Evolutionary conservation across 306 rosid genomes (phyloP).

Genomic region (Rosa persica): DNA sequence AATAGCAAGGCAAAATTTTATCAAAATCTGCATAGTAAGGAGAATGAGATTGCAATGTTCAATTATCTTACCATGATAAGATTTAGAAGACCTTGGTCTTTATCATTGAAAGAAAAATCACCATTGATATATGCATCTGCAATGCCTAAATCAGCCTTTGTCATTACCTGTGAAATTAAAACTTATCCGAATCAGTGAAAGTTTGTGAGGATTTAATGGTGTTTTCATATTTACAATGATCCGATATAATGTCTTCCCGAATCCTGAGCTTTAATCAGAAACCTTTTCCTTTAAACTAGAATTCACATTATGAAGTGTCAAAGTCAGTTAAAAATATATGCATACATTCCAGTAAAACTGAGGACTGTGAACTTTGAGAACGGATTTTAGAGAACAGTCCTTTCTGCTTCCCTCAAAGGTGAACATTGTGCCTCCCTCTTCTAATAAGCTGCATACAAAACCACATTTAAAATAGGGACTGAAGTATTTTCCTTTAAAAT

Average conservation of each 20-base stretch:
- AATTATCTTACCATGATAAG: slow-evolving; percentile 51
- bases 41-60: not conserved
- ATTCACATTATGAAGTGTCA: not conserved
- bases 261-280: not conserved
- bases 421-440: slow-evolving; percentile 84
- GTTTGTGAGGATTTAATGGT: not conserved
- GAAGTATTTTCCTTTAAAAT: too few relatives aligned
- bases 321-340: not conserved
- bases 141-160: slow-evolving; percentile 87
- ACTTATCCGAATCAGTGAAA: not conserved
- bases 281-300: not conserved
- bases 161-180: slow-evolving; percentile 58
- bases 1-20: not conserved
- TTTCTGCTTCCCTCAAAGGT: slow-evolving; percentile 62
- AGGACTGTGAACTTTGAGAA: slow-evolving; percentile 61
- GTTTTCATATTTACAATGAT: not conserved
- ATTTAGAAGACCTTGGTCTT: slow-evolving; percentile 68
- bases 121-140: slow-evolving; percentile 87
- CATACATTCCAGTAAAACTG: slow-evolving; percentile 92
- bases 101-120: slow-evolving; percentile 68
- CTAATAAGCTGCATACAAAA: slow-evolving; percentile 51
- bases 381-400: slow-evolving; percentile 41
- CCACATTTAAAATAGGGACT: slow-evolving; percentile 4
- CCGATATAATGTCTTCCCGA: not conserved
- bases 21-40: slow-evolving; percentile 13